Evolutionary conservation across 352 stramenopile genomes (phyloP).

Genomic region (Phytophthora lateralis): DNA sequence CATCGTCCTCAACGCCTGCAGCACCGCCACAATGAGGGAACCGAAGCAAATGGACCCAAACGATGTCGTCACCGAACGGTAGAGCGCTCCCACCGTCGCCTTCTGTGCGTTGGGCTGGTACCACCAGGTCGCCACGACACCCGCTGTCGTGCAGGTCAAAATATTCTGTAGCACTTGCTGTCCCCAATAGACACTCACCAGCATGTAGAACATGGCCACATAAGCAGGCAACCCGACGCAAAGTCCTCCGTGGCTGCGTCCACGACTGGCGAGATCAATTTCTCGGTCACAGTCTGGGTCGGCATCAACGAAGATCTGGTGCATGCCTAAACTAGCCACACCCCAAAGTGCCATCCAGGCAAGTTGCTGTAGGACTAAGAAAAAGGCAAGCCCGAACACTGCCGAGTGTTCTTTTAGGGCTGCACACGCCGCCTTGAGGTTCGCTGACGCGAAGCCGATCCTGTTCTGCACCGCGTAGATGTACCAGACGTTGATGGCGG

Average conservation of each 20-base stretch:
- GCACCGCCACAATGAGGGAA: constrained; percentile 86
- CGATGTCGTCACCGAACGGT: constrained; percentile 80
- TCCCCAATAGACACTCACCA: constrained; percentile 86
- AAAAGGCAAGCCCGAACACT: constrained; percentile 71
- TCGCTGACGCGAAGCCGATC: constrained; percentile 84
- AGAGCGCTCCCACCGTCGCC: constrained; percentile 69
- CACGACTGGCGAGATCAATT: constrained; percentile 39
- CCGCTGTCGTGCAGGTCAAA: constrained; percentile 78
- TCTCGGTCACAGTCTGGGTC: constrained; percentile 67
- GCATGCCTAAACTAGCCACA: constrained; percentile 68
- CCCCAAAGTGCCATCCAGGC: constrained; percentile 79
- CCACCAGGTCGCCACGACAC: constrained; percentile 86
- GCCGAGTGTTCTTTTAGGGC: constrained; percentile 59
- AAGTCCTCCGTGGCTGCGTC: constrained; percentile 43
- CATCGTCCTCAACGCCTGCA: constrained; percentile 84
- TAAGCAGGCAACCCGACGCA: constrained; percentile 69
- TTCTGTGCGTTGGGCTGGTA: constrained; percentile 70
- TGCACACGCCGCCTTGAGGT: constrained; percentile 74
- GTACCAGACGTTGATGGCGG: constrained; percentile 84
- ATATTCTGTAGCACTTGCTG: constrained; percentile 88
- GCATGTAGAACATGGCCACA: constrained; percentile 77
- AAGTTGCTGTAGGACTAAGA: constrained; percentile 74
- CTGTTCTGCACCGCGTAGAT: constrained; percentile 81
- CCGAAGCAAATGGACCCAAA: constrained; percentile 87
- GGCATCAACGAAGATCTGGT: constrained; percentile 69